phyloP scores from a whole-genome alignment of 352 stramenopile genomes.

The Phytopythium sindhum region DNA sequence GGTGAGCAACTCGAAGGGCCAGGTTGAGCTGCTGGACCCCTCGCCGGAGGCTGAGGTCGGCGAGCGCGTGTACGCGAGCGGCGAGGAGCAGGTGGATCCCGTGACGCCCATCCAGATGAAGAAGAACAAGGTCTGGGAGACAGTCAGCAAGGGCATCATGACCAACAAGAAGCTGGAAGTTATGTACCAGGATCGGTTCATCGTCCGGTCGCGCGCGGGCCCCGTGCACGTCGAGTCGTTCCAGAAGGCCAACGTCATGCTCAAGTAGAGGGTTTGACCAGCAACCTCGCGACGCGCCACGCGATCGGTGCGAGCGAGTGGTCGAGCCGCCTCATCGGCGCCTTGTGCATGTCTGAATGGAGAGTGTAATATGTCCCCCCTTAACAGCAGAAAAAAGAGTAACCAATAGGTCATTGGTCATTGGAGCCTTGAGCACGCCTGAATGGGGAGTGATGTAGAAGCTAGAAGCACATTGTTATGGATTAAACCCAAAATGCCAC shows the following conservation, averaged over 20 bases:
- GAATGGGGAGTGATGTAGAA: no score
- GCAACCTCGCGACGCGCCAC: not conserved
- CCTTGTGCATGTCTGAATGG: not conserved
- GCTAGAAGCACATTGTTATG: no score
- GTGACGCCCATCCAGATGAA: constrained; percentile 82
- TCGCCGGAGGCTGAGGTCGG: constrained; percentile 57
- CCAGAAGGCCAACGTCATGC: constrained; percentile 38
- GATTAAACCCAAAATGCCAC: no score
- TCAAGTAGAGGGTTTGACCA: constrained; percentile 18
- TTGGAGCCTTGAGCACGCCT: no score
- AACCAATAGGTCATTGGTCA: no score
- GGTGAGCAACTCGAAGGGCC: constrained; percentile 49
- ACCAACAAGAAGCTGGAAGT: constrained; percentile 76
- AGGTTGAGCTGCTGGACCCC: constrained; percentile 61
- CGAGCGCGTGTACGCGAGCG: constrained; percentile 68
- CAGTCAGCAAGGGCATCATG: constrained; percentile 68
- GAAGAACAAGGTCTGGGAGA: constrained; percentile 85
- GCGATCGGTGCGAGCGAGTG: not conserved
- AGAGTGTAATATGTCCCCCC: constrained; percentile 4
- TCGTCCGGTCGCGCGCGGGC: constrained; percentile 49
- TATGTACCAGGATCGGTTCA: constrained; percentile 62
- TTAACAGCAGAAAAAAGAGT: constrained; percentile 1
- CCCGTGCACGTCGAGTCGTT: constrained; percentile 61
- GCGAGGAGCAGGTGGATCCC: constrained; percentile 64
- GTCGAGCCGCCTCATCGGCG: not conserved